Evolutionary conservation across 371 early-diverging fungal genomes (phyloP).

Genomic region (Dinochytrium kinnereticum): DNA sequence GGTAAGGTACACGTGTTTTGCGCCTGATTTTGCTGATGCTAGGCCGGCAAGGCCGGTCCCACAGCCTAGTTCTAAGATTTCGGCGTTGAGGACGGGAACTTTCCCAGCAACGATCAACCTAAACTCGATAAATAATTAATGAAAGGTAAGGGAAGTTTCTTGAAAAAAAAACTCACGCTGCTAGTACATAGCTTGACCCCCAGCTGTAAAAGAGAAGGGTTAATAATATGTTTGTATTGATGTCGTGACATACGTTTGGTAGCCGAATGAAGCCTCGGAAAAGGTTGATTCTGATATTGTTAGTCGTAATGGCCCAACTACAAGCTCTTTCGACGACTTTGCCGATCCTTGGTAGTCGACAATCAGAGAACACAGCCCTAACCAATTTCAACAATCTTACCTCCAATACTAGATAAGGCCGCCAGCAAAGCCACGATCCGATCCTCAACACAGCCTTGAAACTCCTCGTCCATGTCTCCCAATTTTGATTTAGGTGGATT

Average conservation of each 20-base stretch:
- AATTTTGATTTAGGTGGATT: not conserved
- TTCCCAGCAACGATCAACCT: not conserved
- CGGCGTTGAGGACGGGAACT: not conserved
- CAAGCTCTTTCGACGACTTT: not conserved
- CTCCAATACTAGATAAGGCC: not conserved
- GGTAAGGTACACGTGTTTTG: not conserved
- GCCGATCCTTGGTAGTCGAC: not conserved
- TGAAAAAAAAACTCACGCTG: too few species aligned
- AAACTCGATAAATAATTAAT: not conserved
- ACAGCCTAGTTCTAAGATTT: slow-evolving; percentile 2
- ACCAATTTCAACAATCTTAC: not conserved
- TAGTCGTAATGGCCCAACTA: not conserved
- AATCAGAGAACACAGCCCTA: not conserved
- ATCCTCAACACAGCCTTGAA: not conserved
- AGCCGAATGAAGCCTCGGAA: slow-evolving; percentile 1
- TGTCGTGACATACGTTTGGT: not conserved
- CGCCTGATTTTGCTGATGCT: not conserved
- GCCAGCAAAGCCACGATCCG: not conserved
- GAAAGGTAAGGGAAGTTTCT: not conserved
- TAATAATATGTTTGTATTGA: not conserved
- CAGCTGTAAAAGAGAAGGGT: not conserved
- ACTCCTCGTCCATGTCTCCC: not conserved
- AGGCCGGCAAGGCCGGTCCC: slow-evolving; percentile 5
- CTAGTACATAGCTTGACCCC: not conserved
- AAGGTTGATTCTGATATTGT: not conserved